These are phyloP conservation scores for Erodium trifolium DNA, from an alignment of 441 rosid genomes.

Conservation along the genomic window DNA sequence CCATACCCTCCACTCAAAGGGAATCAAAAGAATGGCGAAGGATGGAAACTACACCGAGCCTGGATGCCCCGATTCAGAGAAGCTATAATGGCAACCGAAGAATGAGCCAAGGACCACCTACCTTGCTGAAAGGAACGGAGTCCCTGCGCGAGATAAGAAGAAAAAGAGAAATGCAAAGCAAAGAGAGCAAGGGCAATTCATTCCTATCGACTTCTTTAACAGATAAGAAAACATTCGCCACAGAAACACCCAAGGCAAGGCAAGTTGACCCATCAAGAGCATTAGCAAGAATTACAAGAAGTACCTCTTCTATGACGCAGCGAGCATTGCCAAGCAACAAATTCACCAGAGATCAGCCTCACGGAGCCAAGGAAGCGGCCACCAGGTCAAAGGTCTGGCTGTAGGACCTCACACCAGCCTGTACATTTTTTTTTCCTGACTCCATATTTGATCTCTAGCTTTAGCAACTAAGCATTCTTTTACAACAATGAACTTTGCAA, in stretches of 20 bases:
- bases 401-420: neutral
- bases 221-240: constrained; percentile 23
- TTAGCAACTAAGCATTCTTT: too few species aligned
- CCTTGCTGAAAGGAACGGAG: constrained; percentile 31
- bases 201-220: constrained; percentile 20
- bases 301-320: constrained; percentile 14
- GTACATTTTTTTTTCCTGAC: constrained; percentile 2
- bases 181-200: constrained; percentile 29
- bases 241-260: constrained; percentile 23
- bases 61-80: constrained; percentile 21
- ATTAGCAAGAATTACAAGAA: constrained; percentile 28
- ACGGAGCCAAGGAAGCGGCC: constrained; percentile 15
- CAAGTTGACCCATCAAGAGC: constrained; percentile 29
- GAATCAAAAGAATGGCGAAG: constrained; percentile 10
- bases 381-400: constrained; percentile 28
- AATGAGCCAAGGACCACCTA: constrained; percentile 18
- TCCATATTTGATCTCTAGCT: too few species aligned
- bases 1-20: constrained; percentile 15
- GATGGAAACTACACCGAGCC: constrained; percentile 15
- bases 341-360: constrained; percentile 19
- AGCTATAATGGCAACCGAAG: constrained; percentile 21
- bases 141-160: constrained; percentile 31
- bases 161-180: constrained; percentile 29
- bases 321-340: constrained; percentile 16
- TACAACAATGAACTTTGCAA: too few species aligned